Conservation (phyloP, 768 basidiomycete species). For the Trametes cubensis region DNA sequence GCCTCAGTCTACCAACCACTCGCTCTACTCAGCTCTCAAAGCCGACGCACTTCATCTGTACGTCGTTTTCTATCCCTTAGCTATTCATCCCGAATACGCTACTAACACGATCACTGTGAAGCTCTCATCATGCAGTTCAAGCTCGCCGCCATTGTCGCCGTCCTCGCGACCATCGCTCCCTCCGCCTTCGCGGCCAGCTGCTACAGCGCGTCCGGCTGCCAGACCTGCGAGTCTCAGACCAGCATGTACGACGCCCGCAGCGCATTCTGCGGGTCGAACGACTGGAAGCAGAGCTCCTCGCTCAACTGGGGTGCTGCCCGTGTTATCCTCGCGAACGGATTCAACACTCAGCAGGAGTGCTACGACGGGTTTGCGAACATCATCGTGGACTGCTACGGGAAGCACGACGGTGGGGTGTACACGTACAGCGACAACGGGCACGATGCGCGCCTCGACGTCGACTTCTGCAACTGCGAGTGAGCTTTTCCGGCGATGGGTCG, state of each 20-base stretch:
- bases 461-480: not conserved
- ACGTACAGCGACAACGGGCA: too few relatives aligned
- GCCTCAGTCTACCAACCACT: too few relatives aligned
- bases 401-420: too few relatives aligned
- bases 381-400: too few relatives aligned
- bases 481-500: too few relatives aligned
- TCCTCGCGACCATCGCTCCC: not conserved
- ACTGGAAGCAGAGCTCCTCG: not conserved
- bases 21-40: too few relatives aligned
- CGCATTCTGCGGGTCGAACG: not conserved
- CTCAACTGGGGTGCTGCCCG: not conserved
- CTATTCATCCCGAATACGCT: too few relatives aligned
- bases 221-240: not conserved
- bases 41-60: too few relatives aligned
- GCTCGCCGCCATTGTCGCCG: not conserved
- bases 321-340: not conserved
- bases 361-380: not conserved
- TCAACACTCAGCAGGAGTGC: constrained; percentile 1
- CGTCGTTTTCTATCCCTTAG: too few relatives aligned
- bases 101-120: too few relatives aligned
- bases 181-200: not conserved
- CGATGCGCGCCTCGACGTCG: too few relatives aligned
- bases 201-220: not conserved
- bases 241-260: not conserved
- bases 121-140: not conserved